Percentiles rank a stretch among this genome's conserved stretches.
Evolutionary conservation across 306 rosid species (phyloP).

Genomic region (Vigna nakashimae): DNA sequence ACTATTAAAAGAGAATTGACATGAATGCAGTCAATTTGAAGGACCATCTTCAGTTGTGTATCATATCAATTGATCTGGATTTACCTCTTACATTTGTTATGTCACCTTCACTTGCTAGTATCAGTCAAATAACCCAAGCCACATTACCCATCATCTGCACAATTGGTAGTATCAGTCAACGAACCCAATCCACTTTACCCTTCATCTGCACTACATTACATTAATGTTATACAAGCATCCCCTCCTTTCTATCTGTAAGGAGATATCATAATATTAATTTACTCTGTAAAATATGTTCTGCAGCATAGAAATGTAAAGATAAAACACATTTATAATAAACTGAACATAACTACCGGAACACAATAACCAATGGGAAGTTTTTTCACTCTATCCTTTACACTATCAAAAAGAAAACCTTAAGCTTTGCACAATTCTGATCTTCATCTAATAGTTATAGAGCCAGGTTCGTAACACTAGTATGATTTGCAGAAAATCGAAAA

Average conservation of each 20-base stretch:
- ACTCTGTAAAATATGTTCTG: too few relatives aligned
- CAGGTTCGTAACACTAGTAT: background rate
- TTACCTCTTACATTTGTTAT: constrained; percentile 2
- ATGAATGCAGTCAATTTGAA: background rate
- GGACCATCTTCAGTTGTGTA: constrained; percentile 7
- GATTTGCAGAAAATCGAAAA: background rate
- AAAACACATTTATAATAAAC: too few relatives aligned
- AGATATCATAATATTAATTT: too few relatives aligned
- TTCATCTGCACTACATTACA: background rate
- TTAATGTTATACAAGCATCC: background rate
- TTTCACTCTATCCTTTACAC: too few relatives aligned
- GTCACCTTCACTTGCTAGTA: background rate
- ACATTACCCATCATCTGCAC: too few relatives aligned
- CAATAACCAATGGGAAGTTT: too few relatives aligned
- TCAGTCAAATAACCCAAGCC: background rate
- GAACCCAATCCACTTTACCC: background rate
- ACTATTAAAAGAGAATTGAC: constrained; percentile 3
- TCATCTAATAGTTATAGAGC: background rate
- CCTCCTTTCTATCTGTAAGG: background rate
- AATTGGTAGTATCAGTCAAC: background rate
- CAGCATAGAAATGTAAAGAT: too few relatives aligned
- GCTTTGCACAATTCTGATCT: constrained; percentile 1
- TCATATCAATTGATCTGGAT: background rate
- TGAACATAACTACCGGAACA: too few relatives aligned
- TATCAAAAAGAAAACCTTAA: background rate